Evolutionary conservation across 805 yeast species (phyloP).

Genomic region (Huiozyma naganishii): DNA sequence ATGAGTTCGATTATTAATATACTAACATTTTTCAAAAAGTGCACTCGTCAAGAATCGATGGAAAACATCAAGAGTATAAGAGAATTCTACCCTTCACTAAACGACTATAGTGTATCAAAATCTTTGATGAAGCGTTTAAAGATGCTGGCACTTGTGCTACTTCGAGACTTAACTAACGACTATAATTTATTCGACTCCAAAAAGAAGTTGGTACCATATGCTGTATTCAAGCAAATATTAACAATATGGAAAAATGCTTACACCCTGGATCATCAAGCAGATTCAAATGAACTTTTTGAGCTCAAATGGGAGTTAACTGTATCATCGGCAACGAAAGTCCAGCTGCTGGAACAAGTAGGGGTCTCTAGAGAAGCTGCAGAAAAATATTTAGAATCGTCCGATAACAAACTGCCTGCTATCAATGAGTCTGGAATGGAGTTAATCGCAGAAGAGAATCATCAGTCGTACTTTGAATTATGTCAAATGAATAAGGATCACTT

Average conservation of each 20-base stretch:
- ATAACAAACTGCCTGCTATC: constrained; percentile 25
- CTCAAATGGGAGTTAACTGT: constrained; percentile 24
- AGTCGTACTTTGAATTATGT: not conserved
- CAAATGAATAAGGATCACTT: not conserved
- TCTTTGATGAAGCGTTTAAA: constrained; percentile 16
- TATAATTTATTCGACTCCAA: constrained; percentile 20
- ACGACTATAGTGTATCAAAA: constrained; percentile 17
- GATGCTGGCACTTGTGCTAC: constrained; percentile 14
- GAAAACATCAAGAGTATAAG: constrained; percentile 19
- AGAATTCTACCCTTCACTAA: constrained; percentile 14
- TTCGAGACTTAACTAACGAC: constrained; percentile 12
- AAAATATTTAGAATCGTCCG: constrained; percentile 22
- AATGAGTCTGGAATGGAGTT: constrained; percentile 3
- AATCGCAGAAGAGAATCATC: not conserved
- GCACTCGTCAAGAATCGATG: constrained; percentile 30
- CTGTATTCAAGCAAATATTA: constrained; percentile 37
- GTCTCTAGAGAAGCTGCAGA: constrained; percentile 23
- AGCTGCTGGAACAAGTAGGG: constrained; percentile 20
- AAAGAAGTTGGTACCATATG: constrained; percentile 25
- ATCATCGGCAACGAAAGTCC: constrained; percentile 16
- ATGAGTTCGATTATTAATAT: constrained; percentile 34
- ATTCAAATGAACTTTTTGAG: constrained; percentile 12
- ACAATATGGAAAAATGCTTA: constrained; percentile 35
- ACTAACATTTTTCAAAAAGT: constrained; percentile 36
- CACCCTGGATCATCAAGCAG: constrained; percentile 19